Base-by-base conservation (phyloP, 495 filamentous ascomycete species). In the Jackrogersella minutella region DNA sequence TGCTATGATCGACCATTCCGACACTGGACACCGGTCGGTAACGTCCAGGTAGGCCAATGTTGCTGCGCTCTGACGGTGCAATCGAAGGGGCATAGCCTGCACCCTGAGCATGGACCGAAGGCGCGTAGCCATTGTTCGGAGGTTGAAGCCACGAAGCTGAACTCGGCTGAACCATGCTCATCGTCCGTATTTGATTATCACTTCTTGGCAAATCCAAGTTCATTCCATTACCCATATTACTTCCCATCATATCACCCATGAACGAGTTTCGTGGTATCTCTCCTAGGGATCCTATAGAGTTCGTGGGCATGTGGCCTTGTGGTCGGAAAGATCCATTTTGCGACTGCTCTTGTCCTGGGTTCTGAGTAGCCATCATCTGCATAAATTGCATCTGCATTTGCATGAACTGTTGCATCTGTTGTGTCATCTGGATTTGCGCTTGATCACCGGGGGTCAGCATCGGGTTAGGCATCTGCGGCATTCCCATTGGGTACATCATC, bases 351-450 rank as follows among this genome's bases (percentile, higher is more conserved):
- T 60, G 66, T 47, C 61, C 77, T 58, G 69, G 74, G 34, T 52
- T 64, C 34, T 59, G 70, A 21, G 62, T 34, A 46, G 81, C 79
- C 83, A 90, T 88, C 84, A 93, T 89, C 58, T 92, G 89, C 87
- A 93, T 92, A 81, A 92, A 90, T 58, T 95, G 90, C 88, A 97
- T 93, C 73, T 96, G 92, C 89, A 96, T 92, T 71, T 93, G 89
- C 89, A 95, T 92, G 80, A 94, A 93, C 67, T 89, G 86, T 21
- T 86, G 83, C 92, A 96, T 96, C 73, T 96, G 91, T 69, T 93
- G 90, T 22, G 87, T 88, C 80, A 97, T 89, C 70, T 97, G 89
- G 43, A 93, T 82, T 62, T 92, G 90, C 14, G 89, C 88, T 69
- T 91, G 90, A 65, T 94, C 91, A 3, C 85, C 86, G 16, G 90